These are phyloP conservation scores for Pseudogymnoascus sp. DNA, from an alignment of 2,329 filamentous ascomycete species.

Conservation along the genomic window DNA sequence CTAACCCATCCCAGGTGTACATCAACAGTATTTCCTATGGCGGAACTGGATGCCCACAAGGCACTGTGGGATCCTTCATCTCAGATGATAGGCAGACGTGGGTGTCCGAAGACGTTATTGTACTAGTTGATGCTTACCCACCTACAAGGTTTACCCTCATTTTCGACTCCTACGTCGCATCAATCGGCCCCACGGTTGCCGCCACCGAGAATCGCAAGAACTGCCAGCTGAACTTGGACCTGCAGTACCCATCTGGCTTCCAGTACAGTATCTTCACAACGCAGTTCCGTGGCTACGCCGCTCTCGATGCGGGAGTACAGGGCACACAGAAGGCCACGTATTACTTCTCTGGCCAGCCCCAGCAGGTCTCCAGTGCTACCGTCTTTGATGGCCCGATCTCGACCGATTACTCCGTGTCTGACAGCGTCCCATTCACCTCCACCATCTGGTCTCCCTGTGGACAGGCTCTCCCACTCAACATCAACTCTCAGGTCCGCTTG, in stretches of 20 bases:
- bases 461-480: constrained; percentile 40
- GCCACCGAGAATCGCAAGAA: constrained; percentile 41
- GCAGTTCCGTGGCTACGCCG: constrained; percentile 44
- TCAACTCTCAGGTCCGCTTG: constrained; percentile 44
- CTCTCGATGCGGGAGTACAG: constrained; percentile 37
- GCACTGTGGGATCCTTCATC: constrained; percentile 35
- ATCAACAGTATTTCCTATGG: constrained; percentile 38
- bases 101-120: constrained; percentile 24
- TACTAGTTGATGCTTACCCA: neutral
- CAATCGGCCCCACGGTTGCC: constrained; percentile 37
- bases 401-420: constrained; percentile 34
- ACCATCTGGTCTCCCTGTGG: constrained; percentile 47
- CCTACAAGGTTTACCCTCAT: constrained; percentile 38
- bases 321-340: constrained; percentile 44
- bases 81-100: constrained; percentile 35
- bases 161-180: constrained; percentile 43
- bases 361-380: constrained; percentile 31
- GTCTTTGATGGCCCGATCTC: constrained; percentile 35
- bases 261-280: constrained; percentile 45
- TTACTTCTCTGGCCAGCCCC: constrained; percentile 40
- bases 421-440: constrained; percentile 37
- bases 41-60: constrained; percentile 39
- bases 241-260: constrained; percentile 43
- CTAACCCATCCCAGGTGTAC: constrained; percentile 30
- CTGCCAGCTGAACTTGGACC: constrained; percentile 45